Evolutionary conservation across 2,329 filamentous ascomycete genomes (phyloP).

Genomic region (Monosporascus ibericus): DNA sequence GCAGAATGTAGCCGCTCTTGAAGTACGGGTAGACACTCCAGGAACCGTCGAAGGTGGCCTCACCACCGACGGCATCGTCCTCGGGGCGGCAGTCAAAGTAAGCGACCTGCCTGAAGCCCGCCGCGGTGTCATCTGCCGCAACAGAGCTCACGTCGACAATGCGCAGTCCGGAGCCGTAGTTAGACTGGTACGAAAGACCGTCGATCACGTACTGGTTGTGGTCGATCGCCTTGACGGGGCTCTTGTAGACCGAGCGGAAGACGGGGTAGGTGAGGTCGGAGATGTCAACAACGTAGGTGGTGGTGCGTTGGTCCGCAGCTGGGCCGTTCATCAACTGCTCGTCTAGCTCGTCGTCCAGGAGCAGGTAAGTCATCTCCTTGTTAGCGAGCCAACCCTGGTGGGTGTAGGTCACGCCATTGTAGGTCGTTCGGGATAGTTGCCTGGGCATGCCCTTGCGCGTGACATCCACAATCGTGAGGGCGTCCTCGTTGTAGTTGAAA

Average conservation of each 20-base stretch:
- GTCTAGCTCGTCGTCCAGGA: conserved; percentile 43
- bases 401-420: conserved; percentile 48
- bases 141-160: conserved; percentile 20
- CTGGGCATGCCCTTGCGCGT: conserved; percentile 36
- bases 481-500: conserved; percentile 50
- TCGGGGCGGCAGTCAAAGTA: conserved; percentile 41
- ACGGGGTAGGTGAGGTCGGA: conserved; percentile 30
- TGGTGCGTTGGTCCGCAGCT: conserved; percentile 30
- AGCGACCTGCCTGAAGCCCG: conserved; percentile 28
- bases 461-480: conserved; percentile 43
- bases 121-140: conserved; percentile 22
- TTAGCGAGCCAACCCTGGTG: conserved; percentile 46
- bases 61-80: conserved; percentile 32
- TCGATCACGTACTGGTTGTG: conserved; percentile 37
- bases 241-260: conserved; percentile 31
- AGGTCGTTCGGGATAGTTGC: conserved; percentile 44
- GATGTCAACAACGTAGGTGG: conserved; percentile 42
- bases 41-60: conserved; percentile 29
- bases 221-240: conserved; percentile 23
- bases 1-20: conserved; percentile 34
- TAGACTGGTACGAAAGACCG: conserved; percentile 35
- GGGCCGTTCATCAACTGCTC: conserved; percentile 33
- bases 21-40: conserved; percentile 40
- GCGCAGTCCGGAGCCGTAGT: conserved; percentile 36
- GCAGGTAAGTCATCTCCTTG: conserved; percentile 29